Evolutionary conservation across 2,329 filamentous ascomycete species (phyloP).

Genomic region (Diaporthe citrichinensis): DNA sequence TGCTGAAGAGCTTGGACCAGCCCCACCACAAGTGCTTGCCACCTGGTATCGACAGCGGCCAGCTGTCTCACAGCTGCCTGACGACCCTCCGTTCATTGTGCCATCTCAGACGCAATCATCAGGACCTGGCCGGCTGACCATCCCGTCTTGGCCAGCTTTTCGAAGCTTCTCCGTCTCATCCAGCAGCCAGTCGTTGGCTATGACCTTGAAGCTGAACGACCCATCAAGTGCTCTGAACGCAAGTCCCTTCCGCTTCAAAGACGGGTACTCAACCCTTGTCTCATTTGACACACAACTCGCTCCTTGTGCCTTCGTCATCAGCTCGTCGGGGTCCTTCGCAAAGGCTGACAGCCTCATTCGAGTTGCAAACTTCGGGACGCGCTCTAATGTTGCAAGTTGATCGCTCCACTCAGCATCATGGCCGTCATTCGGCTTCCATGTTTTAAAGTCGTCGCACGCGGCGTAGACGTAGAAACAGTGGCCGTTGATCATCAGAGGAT

Average conservation of each 20-base stretch:
- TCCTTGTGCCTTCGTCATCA: not conserved
- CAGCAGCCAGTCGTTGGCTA: not conserved
- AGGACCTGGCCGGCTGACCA: not conserved
- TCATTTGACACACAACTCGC: not conserved
- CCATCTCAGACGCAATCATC: not conserved
- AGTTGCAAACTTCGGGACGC: not conserved
- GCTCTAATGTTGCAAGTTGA: not conserved
- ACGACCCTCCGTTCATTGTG: not conserved
- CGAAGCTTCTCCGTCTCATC: not conserved
- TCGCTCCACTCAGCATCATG: not conserved
- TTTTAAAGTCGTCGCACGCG: not conserved
- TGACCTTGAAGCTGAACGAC: not conserved
- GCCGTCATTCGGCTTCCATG: not conserved
- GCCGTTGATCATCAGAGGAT: not conserved
- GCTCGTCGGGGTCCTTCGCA: not conserved
- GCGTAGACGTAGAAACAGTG: not conserved
- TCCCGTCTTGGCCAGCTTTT: too few relatives aligned
- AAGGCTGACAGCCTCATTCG: slow-evolving; percentile 8
- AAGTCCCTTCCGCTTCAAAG: not conserved
- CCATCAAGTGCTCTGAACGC: not conserved
- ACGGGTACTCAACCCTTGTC: not conserved
- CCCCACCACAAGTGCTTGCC: not conserved
- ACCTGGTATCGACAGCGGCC: not conserved
- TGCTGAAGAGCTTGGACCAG: slow-evolving; percentile 1
- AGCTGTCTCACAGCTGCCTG: not conserved